Percentiles rank a stretch among this genome's conserved stretches.
These are phyloP conservation scores for Fusarium palustre DNA, from an alignment of 2,329 filamentous ascomycete genomes.

Conservation along the genomic window DNA sequence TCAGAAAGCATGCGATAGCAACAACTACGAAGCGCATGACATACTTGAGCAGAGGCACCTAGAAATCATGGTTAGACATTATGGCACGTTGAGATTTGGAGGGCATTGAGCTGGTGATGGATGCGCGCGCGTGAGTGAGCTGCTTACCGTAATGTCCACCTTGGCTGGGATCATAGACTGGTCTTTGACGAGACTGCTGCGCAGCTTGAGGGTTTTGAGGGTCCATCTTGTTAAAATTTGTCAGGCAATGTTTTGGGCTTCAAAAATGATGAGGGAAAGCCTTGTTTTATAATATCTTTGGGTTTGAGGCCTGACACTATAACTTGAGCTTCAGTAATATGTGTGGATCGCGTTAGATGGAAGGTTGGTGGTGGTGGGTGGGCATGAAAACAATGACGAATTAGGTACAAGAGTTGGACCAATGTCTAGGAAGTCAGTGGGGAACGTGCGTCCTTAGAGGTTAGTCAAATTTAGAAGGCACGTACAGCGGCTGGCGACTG, in stretches of 20 bases:
- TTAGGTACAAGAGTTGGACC: not conserved
- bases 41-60: conserved; percentile 63
- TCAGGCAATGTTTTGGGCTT: not conserved
- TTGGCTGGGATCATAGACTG: conserved; percentile 78
- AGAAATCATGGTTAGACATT: conserved; percentile 17
- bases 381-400: conserved; percentile 12
- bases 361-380: conserved; percentile 5
- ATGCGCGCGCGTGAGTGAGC: conserved; percentile 16
- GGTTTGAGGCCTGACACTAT: conserved; percentile 9
- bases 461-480: not conserved
- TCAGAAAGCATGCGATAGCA: not conserved
- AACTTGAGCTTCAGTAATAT: conserved; percentile 8
- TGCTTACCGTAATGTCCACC: conserved; percentile 81
- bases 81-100: not conserved
- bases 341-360: conserved; percentile 9
- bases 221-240: conserved; percentile 51
- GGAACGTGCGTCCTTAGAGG: not conserved
- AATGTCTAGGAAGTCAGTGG: conserved; percentile 1
- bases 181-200: conserved; percentile 69
- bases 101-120: not conserved
- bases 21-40: conserved; percentile 22
- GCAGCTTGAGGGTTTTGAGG: conserved; percentile 59
- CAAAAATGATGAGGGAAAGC: not conserved
- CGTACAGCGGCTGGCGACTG: not conserved
- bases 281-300: conserved; percentile 6